These are phyloP conservation scores for Arctostaphylos glauca DNA, from an alignment of 148 eudicot genomes.

Conservation along the genomic window DNA sequence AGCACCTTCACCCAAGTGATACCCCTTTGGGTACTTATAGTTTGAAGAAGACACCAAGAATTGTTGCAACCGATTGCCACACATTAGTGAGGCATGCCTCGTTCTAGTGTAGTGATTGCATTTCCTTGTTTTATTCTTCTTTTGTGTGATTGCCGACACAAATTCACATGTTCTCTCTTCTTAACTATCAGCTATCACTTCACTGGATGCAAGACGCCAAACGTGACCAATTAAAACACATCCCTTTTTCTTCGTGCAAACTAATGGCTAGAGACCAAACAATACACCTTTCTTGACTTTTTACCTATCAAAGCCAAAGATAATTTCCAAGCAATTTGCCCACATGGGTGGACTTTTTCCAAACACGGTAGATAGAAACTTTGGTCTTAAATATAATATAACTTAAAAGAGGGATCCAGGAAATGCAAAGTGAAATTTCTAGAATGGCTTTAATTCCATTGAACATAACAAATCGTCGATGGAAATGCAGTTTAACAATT, in stretches of 20 bases:
- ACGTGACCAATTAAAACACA: background rate
- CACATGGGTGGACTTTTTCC: background rate
- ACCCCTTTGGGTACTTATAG: background rate
- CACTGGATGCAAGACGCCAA: background rate
- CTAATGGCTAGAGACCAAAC: background rate
- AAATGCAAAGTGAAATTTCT: background rate
- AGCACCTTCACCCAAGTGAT: background rate
- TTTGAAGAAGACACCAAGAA: background rate
- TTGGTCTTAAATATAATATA: background rate
- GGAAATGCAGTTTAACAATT: background rate
- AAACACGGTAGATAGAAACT: background rate
- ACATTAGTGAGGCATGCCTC: background rate
- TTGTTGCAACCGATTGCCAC: background rate
- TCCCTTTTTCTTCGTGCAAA: background rate
- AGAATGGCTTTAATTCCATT: background rate
- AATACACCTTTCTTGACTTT: background rate
- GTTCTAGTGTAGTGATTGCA: background rate
- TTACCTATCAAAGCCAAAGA: background rate
- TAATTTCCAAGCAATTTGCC: background rate
- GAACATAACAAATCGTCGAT: background rate
- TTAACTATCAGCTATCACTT: background rate
- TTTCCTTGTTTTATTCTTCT: no score
- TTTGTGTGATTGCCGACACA: background rate
- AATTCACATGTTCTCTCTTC: background rate
- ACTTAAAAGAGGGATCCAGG: background rate